Base-by-base conservation (phyloP, 129 eudicot species). In the Scalesia atractyloides region DNA sequence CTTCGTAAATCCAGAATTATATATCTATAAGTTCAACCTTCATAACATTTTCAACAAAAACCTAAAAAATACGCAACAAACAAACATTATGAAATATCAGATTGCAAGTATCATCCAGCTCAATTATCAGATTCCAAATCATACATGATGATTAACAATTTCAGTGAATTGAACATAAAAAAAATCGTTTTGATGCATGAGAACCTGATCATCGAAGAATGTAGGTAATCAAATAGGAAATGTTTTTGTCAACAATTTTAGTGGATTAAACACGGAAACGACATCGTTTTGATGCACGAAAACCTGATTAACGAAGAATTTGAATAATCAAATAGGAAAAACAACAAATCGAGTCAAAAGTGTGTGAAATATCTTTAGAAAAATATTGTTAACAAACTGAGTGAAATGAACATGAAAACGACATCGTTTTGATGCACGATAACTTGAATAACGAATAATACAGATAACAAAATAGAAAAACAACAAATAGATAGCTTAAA, bases 1-100 rank as follows among this genome's bases (percentile, higher is more conserved):
- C 66, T 73, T 51, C 17, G 48, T 51, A 73, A 52, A 20, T 66
- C 76, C 73, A 80, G 74, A 64, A 64, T 78, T 77, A 66, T 76
- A 59, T 12, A 49, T 50, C 14, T 1, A 56, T 24, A 57, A 34
- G 52, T 33, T 68, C 63, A 76, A 68, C 44, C 49, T 44, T 50
- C 30, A 51, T 16, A 5, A 75, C 18, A 54, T 10, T 20, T 30
- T 69, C 70, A 64, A 41, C 73, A 53, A 78, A 41, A 53, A 41
- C 73, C 82, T 71, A 64, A 41, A 78, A 46, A 68, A 48, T 3
- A 34, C 6, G 22, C 61, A 20, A 37, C 65, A 58, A 58, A 46
- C 14, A 57, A 68, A 63, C 59, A 62, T 61, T n/a, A 76, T 14
- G 7, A 37, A 18, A 30, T 20, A 48, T 49, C 62, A 9, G n/a